phyloP scores from a whole-genome alignment of 2,329 filamentous ascomycete species.

The Karstenula rhodostoma region DNA sequence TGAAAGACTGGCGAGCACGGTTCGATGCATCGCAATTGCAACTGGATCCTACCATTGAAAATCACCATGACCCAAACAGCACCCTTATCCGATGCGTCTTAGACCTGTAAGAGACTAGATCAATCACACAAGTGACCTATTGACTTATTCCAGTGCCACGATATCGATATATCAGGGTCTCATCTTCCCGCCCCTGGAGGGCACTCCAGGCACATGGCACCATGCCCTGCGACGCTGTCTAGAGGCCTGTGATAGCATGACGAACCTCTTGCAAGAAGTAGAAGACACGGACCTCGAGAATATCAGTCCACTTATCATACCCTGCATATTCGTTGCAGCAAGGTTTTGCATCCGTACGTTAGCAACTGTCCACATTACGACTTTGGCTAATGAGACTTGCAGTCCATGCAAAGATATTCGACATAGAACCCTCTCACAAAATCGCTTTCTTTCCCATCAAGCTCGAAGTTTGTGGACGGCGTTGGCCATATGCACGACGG shows the following conservation, averaged over 20 bases:
- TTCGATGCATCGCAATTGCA: slow-evolving; percentile 28
- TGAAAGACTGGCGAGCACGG: slow-evolving; percentile 32
- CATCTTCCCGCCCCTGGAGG: slow-evolving; percentile 28
- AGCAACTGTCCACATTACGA: background rate
- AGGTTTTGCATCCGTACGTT: slow-evolving; percentile 32
- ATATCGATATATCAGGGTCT: slow-evolving; percentile 35
- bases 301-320: slow-evolving; percentile 32
- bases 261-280: slow-evolving; percentile 29
- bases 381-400: background rate
- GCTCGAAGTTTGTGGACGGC: slow-evolving; percentile 33
- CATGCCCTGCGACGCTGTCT: slow-evolving; percentile 39
- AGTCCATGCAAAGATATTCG: slow-evolving; percentile 38
- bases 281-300: slow-evolving; percentile 30
- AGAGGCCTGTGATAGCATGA: slow-evolving; percentile 37
- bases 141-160: slow-evolving; percentile 22
- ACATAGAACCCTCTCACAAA: slow-evolving; percentile 30
- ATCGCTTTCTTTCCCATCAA: slow-evolving; percentile 34
- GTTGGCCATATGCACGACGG: slow-evolving; percentile 31
- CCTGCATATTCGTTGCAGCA: slow-evolving; percentile 35
- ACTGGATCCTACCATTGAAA: slow-evolving; percentile 24
- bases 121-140: background rate
- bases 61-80: slow-evolving; percentile 33
- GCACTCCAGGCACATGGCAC: slow-evolving; percentile 35
- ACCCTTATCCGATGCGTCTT: slow-evolving; percentile 33
- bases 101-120: slow-evolving; percentile 25